Conservation (phyloP, 371 early-diverging fungal genomes). For the Edhazardia aedis region DNA sequence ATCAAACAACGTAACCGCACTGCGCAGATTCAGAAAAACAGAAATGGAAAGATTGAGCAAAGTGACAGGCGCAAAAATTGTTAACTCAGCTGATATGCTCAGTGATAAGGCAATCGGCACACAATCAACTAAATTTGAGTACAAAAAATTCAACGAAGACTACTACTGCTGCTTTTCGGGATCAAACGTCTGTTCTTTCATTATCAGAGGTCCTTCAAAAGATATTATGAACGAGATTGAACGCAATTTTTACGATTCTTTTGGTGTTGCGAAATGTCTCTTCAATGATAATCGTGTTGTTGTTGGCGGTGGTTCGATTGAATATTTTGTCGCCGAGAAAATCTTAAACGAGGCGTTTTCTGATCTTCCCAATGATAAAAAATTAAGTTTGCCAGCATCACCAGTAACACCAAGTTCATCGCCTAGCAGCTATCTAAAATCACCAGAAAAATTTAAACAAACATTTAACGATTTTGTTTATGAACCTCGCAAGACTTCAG, state of each 20-base stretch:
- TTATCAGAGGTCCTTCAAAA: conserved; percentile 86
- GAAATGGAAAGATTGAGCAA: conserved; percentile 92
- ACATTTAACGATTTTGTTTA: no score
- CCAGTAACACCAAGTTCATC: conserved; percentile 41
- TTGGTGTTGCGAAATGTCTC: conserved; percentile 89
- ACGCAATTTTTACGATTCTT: conserved; percentile 94
- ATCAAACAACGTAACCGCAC: conserved; percentile 65
- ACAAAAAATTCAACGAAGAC: conserved; percentile 93
- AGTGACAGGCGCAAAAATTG: conserved; percentile 84
- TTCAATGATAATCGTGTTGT: conserved; percentile 68
- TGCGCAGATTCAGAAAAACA: conserved; percentile 89
- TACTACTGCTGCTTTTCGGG: conserved; percentile 51
- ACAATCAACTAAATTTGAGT: conserved; percentile 71
- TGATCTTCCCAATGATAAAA: no score
- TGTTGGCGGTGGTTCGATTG: conserved; percentile 97
- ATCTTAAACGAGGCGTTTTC: no score
- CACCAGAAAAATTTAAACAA: no score
- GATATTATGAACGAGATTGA: conserved; percentile 94
- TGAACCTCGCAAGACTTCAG: no score
- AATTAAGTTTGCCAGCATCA: no score
- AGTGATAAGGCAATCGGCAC: conserved; percentile 78
- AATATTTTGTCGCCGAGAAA: no score
- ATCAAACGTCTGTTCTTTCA: conserved; percentile 92
- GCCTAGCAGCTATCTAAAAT: not conserved
- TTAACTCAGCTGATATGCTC: conserved; percentile 81